phyloP scores from a whole-genome alignment of 148 eudicot species.

The Arctostaphylos glauca region DNA sequence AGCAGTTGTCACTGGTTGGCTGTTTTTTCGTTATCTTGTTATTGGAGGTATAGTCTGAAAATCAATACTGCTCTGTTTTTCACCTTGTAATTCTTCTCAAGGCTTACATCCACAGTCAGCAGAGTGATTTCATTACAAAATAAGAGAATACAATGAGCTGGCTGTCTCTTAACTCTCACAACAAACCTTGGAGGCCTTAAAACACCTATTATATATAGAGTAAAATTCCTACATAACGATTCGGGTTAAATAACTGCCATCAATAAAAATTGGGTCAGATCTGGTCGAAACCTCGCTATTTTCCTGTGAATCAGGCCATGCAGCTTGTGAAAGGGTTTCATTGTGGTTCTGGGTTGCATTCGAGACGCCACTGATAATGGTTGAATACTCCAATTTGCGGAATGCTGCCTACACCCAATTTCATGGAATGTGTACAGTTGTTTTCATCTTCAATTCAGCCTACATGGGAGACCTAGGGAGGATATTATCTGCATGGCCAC shows the following conservation, averaged over 20 bases:
- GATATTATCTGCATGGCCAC: background rate
- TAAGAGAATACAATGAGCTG: background rate
- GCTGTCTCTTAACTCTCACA: background rate
- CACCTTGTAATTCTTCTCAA: background rate
- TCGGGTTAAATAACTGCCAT: background rate
- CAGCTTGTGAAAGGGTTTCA: background rate
- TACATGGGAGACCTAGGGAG: background rate
- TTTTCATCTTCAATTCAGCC: background rate
- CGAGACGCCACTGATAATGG: background rate
- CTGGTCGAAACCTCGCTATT: background rate
- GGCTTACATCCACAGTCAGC: background rate
- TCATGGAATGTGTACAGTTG: background rate
- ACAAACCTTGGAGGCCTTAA: background rate
- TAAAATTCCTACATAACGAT: background rate
- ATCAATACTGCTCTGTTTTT: background rate
- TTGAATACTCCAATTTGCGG: background rate
- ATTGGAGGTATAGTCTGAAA: constrained; percentile 74
- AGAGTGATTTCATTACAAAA: background rate
- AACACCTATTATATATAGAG: background rate
- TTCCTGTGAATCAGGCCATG: background rate
- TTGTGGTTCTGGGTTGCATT: background rate
- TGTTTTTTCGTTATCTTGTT: constrained; percentile 93
- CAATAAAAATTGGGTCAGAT: background rate
- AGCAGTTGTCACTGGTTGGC: constrained; percentile 97
- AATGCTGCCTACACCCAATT: background rate